A percentile compares a stretch with the other conserved stretches of the same genome.
These are phyloP conservation scores for Ophiostoma himal-ulmi DNA, from an alignment of 2,329 filamentous ascomycete genomes.

Conservation along the genomic window DNA sequence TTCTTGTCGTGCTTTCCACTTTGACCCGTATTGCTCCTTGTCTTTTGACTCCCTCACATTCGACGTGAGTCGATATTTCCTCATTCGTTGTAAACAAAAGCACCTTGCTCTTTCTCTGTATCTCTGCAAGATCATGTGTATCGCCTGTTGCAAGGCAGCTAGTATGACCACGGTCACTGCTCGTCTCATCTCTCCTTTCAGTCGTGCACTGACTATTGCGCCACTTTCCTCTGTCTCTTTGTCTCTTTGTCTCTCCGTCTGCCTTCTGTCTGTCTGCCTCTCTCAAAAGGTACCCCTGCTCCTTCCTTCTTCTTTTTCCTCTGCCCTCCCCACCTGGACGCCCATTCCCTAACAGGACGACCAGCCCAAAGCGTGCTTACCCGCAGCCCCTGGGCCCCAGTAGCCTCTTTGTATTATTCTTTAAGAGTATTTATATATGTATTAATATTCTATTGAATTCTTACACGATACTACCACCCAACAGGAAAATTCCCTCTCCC, in stretches of 20 bases:
- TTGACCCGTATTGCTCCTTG: neutral
- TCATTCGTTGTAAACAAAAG: neutral
- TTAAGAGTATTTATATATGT: conserved; percentile 10
- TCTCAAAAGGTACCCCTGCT: neutral
- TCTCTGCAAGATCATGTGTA: neutral
- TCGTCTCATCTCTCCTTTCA: neutral
- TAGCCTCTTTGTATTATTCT: neutral
- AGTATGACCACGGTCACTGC: neutral
- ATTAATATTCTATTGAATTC: neutral
- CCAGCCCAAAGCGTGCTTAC: neutral
- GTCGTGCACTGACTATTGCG: neutral
- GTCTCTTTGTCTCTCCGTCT: neutral
- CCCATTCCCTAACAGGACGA: conserved; percentile 4
- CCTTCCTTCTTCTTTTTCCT: neutral
- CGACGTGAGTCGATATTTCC: neutral
- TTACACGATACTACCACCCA: neutral
- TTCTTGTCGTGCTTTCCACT: neutral
- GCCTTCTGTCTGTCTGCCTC: neutral
- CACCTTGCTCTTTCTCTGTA: neutral
- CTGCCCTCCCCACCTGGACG: neutral
- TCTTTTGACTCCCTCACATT: neutral
- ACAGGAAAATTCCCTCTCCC: neutral
- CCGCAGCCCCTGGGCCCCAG: neutral
- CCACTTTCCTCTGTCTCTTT: neutral
- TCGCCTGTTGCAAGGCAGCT: neutral